These are phyloP conservation scores for Rhodamnia rubescens DNA, from an alignment of 345 rosid species.

Conservation along the genomic window DNA sequence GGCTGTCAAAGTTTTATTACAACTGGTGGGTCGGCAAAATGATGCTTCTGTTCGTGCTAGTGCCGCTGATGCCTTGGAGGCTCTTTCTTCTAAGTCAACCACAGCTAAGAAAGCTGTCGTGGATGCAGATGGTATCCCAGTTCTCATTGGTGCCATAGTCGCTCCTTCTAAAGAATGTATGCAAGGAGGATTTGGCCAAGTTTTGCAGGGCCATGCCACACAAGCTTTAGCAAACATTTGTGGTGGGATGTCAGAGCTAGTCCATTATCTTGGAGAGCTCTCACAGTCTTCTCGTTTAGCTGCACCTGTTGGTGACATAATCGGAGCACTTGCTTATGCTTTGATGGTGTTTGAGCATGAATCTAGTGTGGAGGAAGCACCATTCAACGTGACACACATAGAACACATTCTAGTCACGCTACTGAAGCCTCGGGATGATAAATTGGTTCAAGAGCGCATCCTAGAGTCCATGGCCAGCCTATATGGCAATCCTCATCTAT, in stretches of 20 bases:
- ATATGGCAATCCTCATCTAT: slow-evolving; percentile 55
- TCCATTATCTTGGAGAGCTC: slow-evolving; percentile 53
- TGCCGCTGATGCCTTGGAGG: slow-evolving; percentile 77
- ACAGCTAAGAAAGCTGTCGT: slow-evolving; percentile 46
- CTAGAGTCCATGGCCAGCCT: slow-evolving; percentile 92
- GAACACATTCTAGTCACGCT: slow-evolving; percentile 48
- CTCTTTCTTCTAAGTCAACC: slow-evolving; percentile 56
- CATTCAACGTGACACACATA: slow-evolving; percentile 44
- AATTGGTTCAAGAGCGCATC: slow-evolving; percentile 66
- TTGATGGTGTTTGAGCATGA: slow-evolving; percentile 51
- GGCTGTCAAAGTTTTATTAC: slow-evolving; percentile 56
- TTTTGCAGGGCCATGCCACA: slow-evolving; percentile 60
- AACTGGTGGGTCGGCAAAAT: slow-evolving; percentile 43
- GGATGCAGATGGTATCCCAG: slow-evolving; percentile 54
- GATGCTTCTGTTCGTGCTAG: slow-evolving; percentile 54
- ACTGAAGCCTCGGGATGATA: slow-evolving; percentile 56
- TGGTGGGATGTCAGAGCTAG: slow-evolving; percentile 65
- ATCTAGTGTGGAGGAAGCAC: slow-evolving; percentile 34
- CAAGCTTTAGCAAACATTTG: slow-evolving; percentile 65
- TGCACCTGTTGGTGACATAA: slow-evolving; percentile 67
- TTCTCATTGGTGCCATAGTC: slow-evolving; percentile 69
- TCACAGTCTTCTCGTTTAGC: slow-evolving; percentile 62
- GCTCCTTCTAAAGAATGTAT: slow-evolving; percentile 74
- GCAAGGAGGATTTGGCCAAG: slow-evolving; percentile 49
- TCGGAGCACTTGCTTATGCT: slow-evolving; percentile 81